Percentiles rank a stretch among this genome's conserved stretches.
phyloP scores from a whole-genome alignment of 1,284 basidiomycete genomes.

The Microbotryomycetes sp. region DNA sequence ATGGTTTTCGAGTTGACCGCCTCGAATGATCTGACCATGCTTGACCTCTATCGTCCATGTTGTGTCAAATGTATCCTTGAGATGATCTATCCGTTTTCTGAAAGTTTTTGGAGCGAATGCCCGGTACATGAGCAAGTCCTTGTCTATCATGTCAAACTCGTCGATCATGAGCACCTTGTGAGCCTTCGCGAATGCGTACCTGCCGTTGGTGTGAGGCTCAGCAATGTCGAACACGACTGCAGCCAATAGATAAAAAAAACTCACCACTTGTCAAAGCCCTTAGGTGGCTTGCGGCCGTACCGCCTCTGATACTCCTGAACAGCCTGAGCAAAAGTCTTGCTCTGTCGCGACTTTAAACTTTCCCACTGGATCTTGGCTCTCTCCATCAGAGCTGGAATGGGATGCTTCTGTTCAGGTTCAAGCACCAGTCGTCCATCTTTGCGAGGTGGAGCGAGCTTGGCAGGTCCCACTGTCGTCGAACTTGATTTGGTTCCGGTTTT shows the following conservation, averaged over 20 bases:
- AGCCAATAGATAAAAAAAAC: constrained; percentile 18
- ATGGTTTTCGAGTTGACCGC: constrained; percentile 33
- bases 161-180: constrained; percentile 37
- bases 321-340: constrained; percentile 57
- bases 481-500: not conserved
- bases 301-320: constrained; percentile 44
- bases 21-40: constrained; percentile 27
- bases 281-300: constrained; percentile 45
- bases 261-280: constrained; percentile 46
- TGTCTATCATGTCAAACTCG: constrained; percentile 39
- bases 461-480: not conserved
- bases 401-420: constrained; percentile 27
- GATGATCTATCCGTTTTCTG: constrained; percentile 28
- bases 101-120: constrained; percentile 33
- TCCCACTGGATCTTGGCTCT: constrained; percentile 64
- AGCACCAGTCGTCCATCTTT: constrained; percentile 23
- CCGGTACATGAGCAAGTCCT: constrained; percentile 36
- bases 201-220: not conserved
- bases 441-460: constrained; percentile 11
- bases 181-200: constrained; percentile 38
- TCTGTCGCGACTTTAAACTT: constrained; percentile 60
- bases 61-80: constrained; percentile 18
- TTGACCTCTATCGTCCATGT: constrained; percentile 35
- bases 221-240: not conserved
- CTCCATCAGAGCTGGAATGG: constrained; percentile 55